A percentile compares a stretch with the other conserved stretches of the same genome.
phyloP scores from a whole-genome alignment of 73 alveolate genomes.

The Paramecium caudatum region DNA sequence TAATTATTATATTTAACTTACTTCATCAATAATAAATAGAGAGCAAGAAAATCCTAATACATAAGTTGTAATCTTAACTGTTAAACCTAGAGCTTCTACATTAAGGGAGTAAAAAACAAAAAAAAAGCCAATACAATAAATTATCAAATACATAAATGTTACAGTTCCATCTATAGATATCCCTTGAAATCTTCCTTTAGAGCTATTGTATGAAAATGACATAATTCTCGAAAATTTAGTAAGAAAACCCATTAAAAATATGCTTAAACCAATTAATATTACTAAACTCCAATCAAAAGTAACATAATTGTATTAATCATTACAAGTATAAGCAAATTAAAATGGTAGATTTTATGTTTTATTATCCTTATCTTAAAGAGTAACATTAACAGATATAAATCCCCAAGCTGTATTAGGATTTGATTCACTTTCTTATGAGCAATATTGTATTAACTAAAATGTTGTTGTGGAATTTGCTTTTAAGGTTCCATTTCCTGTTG shows the following conservation, averaged over 20 bases:
- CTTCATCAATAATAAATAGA: conserved; percentile 38
- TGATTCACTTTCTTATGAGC: not conserved
- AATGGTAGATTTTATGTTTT: not conserved
- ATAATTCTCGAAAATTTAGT: conserved; percentile 20
- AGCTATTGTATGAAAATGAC: not conserved
- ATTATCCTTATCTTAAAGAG: not conserved
- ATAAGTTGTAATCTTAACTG: not conserved
- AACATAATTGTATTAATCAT: not conserved
- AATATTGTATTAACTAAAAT: not conserved
- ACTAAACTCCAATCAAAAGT: conserved; percentile 67
- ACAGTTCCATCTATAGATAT: not conserved
- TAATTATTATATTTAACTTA: not conserved
- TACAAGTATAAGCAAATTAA: conserved; percentile 16
- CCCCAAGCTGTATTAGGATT: conserved; percentile 5
- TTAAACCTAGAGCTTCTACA: not conserved
- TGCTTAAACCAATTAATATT: not conserved
- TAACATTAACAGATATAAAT: not conserved
- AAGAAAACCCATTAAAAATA: conserved; percentile 7
- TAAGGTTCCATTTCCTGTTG: not conserved
- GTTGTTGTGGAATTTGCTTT: not conserved
- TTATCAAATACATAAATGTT: not conserved
- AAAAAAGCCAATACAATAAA: not conserved
- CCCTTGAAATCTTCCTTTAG: conserved; percentile 7
- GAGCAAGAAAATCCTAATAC: conserved; percentile 15
- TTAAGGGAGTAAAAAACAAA: not conserved